These are phyloP conservation scores for Leccinum rimulosum DNA, from an alignment of 768 basidiomycete genomes.

Conservation along the genomic window DNA sequence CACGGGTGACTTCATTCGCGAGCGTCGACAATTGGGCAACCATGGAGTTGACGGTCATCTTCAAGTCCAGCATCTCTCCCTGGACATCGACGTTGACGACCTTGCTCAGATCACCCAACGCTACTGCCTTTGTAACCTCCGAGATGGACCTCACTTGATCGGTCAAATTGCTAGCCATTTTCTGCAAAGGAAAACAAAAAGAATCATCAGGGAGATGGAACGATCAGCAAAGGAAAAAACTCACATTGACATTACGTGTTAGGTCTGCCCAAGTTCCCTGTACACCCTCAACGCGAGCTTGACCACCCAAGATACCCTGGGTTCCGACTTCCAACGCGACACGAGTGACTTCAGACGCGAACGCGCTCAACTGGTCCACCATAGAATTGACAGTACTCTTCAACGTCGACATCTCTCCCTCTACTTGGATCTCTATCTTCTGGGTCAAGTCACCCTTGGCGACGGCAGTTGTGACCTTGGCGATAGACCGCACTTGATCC, in stretches of 20 bases:
- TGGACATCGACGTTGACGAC: conserved; percentile 90
- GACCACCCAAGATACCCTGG: conserved; percentile 86
- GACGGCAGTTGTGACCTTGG: conserved; percentile 84
- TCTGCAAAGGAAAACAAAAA: conserved; percentile 39
- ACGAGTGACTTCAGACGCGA: conserved; percentile 78
- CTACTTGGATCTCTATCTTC: conserved; percentile 89
- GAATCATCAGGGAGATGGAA: not conserved
- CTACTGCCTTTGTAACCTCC: conserved; percentile 76
- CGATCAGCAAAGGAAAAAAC: not conserved
- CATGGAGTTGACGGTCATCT: conserved; percentile 80
- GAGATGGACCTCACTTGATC: conserved; percentile 91
- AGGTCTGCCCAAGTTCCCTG: conserved; percentile 93
- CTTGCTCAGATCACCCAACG: conserved; percentile 78
- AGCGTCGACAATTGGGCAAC: conserved; percentile 69
- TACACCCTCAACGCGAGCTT: conserved; percentile 86
- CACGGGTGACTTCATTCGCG: conserved; percentile 84
- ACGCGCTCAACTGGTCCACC: conserved; percentile 87
- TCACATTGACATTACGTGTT: conserved; percentile 85
- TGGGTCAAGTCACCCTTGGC: conserved; percentile 89
- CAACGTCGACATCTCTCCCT: conserved; percentile 83
- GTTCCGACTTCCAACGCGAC: conserved; percentile 90
- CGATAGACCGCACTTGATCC: conserved; percentile 80
- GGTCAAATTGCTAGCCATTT: conserved; percentile 85
- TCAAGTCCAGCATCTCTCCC: conserved; percentile 89
- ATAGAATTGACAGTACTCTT: conserved; percentile 90